Percentiles rank a stretch among this genome's conserved stretches.
Evolutionary conservation across 495 filamentous ascomycete species (phyloP).

Genomic region (Rhizodiscina lignyota): DNA sequence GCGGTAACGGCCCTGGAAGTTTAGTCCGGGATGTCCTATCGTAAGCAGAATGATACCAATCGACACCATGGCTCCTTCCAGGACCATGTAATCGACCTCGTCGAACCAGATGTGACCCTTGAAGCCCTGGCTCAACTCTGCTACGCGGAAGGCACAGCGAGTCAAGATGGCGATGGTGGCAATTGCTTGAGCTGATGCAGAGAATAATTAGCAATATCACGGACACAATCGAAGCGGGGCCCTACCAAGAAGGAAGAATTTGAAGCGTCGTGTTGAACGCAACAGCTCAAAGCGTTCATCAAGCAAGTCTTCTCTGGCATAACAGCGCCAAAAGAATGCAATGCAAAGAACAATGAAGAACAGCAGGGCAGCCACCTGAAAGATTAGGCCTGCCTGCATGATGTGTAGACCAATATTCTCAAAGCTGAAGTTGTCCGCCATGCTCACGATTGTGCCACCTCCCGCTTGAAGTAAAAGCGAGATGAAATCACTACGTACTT

Average conservation of each 20-base stretch:
- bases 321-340: neutral
- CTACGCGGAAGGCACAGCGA: conserved; percentile 19
- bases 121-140: conserved; percentile 23
- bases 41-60: conserved; percentile 16
- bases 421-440: neutral
- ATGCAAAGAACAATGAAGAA: conserved; percentile 1
- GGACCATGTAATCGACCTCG: conserved; percentile 18
- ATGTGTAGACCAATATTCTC: conserved; percentile 4
- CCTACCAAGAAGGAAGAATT: too few species aligned
- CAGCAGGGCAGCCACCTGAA: conserved; percentile 4
- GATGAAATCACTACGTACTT: conserved; percentile 1
- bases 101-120: conserved; percentile 17
- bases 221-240: too few species aligned
- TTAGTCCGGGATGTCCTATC: conserved; percentile 13
- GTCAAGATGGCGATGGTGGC: conserved; percentile 19
- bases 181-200: neutral
- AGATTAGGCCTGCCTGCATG: conserved; percentile 3
- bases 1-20: too few species aligned
- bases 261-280: too few species aligned
- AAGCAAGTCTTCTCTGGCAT: neutral
- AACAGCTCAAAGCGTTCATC: too few species aligned
- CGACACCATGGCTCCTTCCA: conserved; percentile 21
- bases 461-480: neutral
- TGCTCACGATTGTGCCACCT: neutral
- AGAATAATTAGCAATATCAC: neutral